phyloP scores from a whole-genome alignment of 805 yeast species.

The Wickerhamomyces canadensis region DNA sequence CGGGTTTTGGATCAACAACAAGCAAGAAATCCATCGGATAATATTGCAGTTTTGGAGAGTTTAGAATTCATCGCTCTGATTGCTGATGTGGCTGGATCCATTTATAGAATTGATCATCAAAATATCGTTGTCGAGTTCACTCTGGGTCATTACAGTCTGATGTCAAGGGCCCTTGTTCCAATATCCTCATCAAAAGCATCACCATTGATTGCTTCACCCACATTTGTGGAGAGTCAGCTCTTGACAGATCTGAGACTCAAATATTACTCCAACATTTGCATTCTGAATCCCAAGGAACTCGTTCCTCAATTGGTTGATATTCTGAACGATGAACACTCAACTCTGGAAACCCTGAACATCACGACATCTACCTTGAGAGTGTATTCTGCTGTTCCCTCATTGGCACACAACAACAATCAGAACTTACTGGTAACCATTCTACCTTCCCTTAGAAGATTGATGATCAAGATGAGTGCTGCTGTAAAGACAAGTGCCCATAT shows the following conservation, averaged over 20 bases:
- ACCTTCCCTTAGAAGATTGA: slow-evolving; percentile 25
- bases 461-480: slow-evolving; percentile 16
- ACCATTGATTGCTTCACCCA: slow-evolving; percentile 11
- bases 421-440: slow-evolving; percentile 24
- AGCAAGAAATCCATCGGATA: slow-evolving; percentile 18
- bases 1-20: slow-evolving; percentile 14
- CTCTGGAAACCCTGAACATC: slow-evolving; percentile 28
- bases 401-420: slow-evolving; percentile 19
- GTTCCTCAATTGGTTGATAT: slow-evolving; percentile 16
- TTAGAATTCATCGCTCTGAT: slow-evolving; percentile 28
- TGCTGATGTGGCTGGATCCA: slow-evolving; percentile 28
- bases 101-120: slow-evolving; percentile 20
- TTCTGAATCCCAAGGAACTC: slow-evolving; percentile 14
- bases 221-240: slow-evolving; percentile 17
- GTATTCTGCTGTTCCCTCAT: slow-evolving; percentile 26
- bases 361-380: slow-evolving; percentile 32
- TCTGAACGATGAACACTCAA: slow-evolving; percentile 26
- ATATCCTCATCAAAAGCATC: slow-evolving; percentile 13
- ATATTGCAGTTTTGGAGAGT: slow-evolving; percentile 19
- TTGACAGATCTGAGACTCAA: slow-evolving; percentile 26
- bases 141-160: slow-evolving; percentile 11
- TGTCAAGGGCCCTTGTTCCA: slow-evolving; percentile 20
- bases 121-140: slow-evolving; percentile 27
- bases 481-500: slow-evolving; percentile 17
- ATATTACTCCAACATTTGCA: slow-evolving; percentile 22